Evolutionary conservation across 306 rosid species (phyloP).

Genomic region (Citrullus colocynthis): DNA sequence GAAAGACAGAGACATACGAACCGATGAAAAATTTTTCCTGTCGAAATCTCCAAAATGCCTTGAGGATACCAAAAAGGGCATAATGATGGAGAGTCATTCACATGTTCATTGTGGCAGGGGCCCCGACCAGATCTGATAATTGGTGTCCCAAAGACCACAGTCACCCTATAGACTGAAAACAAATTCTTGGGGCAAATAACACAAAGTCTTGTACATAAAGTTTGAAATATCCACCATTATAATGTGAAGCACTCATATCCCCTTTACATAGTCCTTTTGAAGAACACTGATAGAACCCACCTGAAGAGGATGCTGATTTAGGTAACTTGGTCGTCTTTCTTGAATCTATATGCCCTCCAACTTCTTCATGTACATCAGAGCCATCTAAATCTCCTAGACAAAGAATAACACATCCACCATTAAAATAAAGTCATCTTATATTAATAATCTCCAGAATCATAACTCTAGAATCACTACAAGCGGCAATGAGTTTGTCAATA

Average conservation of each 20-base stretch:
- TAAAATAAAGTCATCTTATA: not conserved
- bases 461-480: not conserved
- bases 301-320: slow-evolving; percentile 98
- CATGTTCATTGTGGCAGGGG: slow-evolving; percentile 59
- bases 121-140: slow-evolving; percentile 56
- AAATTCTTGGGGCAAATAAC: slow-evolving; percentile 71
- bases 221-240: slow-evolving; percentile 76
- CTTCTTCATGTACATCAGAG: slow-evolving; percentile 64
- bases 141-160: slow-evolving; percentile 76
- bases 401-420: not conserved
- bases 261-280: slow-evolving; percentile 92
- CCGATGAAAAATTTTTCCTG: slow-evolving; percentile 57
- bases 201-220: slow-evolving; percentile 72
- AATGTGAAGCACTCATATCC: slow-evolving; percentile 94
- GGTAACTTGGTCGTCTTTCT: slow-evolving; percentile 58
- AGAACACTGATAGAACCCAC: slow-evolving; percentile 92
- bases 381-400: slow-evolving; percentile 88
- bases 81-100: slow-evolving; percentile 52
- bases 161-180: slow-evolving; percentile 79
- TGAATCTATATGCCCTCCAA: slow-evolving; percentile 55
- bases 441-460: not conserved
- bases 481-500: not conserved
- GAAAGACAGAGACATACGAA: slow-evolving; percentile 92
- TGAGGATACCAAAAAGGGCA: slow-evolving; percentile 49
- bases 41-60: slow-evolving; percentile 61